Evolutionary conservation across 164 flowering plant species (phyloP).

Genomic region (Vitis rotundifolia): DNA sequence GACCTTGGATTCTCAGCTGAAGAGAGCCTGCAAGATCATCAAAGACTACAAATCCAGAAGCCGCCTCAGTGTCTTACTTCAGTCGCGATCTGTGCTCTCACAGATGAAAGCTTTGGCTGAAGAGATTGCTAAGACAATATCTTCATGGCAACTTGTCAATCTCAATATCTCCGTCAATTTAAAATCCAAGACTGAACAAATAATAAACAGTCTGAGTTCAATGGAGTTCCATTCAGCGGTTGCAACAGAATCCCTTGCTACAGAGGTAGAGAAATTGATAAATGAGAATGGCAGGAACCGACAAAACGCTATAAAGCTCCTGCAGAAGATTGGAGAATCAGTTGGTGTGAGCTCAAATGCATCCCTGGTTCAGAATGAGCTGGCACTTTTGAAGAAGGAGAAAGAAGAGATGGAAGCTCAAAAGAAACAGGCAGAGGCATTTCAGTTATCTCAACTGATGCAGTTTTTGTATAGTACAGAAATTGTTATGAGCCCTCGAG

Average conservation of each 20-base stretch:
- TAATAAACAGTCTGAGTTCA: slow-evolving; percentile 16
- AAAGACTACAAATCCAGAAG: slow-evolving; percentile 18
- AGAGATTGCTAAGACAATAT: slow-evolving; percentile 21
- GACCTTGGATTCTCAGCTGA: slow-evolving; percentile 12
- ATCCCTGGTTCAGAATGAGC: slow-evolving; percentile 19
- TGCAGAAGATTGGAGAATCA: slow-evolving; percentile 21
- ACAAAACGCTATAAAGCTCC: slow-evolving; percentile 14
- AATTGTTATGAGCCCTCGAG: slow-evolving; percentile 12
- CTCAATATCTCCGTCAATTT: slow-evolving; percentile 15
- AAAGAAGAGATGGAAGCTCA: slow-evolving; percentile 24
- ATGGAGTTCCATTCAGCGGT: slow-evolving; percentile 17
- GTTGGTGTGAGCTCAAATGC: slow-evolving; percentile 19
- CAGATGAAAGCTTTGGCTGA: slow-evolving; percentile 18
- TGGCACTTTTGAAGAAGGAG: slow-evolving; percentile 21
- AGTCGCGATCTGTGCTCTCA: slow-evolving; percentile 6
- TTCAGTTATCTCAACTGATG: slow-evolving; percentile 26
- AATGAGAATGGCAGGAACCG: slow-evolving; percentile 2
- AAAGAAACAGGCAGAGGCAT: slow-evolving; percentile 31
- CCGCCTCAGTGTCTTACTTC: slow-evolving; percentile 17
- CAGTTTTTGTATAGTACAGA: slow-evolving; percentile 25
- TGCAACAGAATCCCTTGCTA: slow-evolving; percentile 15
- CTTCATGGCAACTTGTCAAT: slow-evolving; percentile 21
- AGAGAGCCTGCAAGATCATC: slow-evolving; percentile 16
- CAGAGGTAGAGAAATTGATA: slow-evolving; percentile 15
- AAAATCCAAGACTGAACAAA: slow-evolving; percentile 11